Conservation (phyloP, 169 alveolate genomes). For the Eimeria maxima region DNA sequence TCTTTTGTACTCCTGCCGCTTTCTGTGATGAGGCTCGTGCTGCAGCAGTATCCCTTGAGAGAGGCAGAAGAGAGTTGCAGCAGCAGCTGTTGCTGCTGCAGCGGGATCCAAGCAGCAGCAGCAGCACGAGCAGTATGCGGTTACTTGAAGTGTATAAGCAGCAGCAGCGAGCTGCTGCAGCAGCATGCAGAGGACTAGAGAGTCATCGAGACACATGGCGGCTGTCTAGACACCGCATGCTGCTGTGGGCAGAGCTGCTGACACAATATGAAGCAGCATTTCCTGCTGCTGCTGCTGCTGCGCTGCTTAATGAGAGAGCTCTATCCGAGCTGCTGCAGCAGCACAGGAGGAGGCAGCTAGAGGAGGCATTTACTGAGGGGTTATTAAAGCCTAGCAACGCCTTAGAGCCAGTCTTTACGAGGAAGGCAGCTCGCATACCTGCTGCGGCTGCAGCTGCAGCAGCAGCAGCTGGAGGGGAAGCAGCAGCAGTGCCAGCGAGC, state of each 20-base stretch:
- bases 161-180: constrained; percentile 74
- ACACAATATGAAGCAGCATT: neutral
- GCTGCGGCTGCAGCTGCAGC: constrained; percentile 17
- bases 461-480: constrained; percentile 7
- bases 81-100: constrained; percentile 75
- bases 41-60: constrained; percentile 41
- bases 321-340: constrained; percentile 62
- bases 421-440: constrained; percentile 30
- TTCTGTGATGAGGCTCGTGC: constrained; percentile 34
- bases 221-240: constrained; percentile 46
- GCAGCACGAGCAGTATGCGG: constrained; percentile 20
- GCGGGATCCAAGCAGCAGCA: neutral
- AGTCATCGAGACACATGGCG: constrained; percentile 55
- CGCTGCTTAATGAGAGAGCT: constrained; percentile 34
- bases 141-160: constrained; percentile 23
- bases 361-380: neutral
- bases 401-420: constrained; percentile 29
- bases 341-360: constrained; percentile 54
- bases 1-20: constrained; percentile 7
- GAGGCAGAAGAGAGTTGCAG: neutral
- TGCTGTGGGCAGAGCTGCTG: constrained; percentile 66
- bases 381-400: neutral
- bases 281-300: constrained; percentile 68
- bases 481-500: neutral
- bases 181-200: constrained; percentile 1